Evolutionary conservation across 306 rosid genomes (phyloP).

Genomic region (Cucumis melo): DNA sequence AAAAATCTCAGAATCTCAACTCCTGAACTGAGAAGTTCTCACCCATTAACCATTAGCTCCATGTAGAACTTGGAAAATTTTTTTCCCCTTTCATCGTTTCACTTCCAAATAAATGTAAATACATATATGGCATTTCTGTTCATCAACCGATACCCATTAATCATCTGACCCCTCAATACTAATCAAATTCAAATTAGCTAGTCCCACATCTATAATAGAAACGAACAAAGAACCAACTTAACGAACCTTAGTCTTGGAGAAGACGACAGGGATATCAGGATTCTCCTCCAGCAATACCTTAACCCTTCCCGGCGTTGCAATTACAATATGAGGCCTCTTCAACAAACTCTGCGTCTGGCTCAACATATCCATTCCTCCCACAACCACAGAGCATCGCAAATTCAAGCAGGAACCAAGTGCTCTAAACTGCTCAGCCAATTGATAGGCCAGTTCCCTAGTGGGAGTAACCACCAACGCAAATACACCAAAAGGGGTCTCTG

Average conservation of each 20-base stretch:
- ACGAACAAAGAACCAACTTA: not conserved
- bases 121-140: not conserved
- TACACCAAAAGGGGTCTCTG: constrained; percentile 56
- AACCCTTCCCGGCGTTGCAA: constrained; percentile 78
- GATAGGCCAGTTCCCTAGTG: constrained; percentile 72
- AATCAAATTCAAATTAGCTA: not conserved
- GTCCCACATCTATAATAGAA: not conserved
- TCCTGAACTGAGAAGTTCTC: not conserved
- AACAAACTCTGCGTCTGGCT: constrained; percentile 42
- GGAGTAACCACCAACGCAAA: constrained; percentile 74
- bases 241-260: constrained; percentile 57
- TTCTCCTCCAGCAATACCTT: constrained; percentile 48
- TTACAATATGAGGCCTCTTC: constrained; percentile 65
- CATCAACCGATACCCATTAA: not conserved
- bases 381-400: constrained; percentile 51
- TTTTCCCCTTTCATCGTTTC: not conserved
- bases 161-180: not conserved
- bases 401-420: constrained; percentile 59
- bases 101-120: not conserved
- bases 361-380: constrained; percentile 79
- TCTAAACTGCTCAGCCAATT: constrained; percentile 65
- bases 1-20: not conserved
- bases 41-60: not conserved
- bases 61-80: not conserved
- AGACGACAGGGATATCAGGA: constrained; percentile 52